Percentiles rank a stretch among this genome's conserved stretches.
Evolutionary conservation across 768 basidiomycete genomes (phyloP).

Genomic region (Calocera viscosa): DNA sequence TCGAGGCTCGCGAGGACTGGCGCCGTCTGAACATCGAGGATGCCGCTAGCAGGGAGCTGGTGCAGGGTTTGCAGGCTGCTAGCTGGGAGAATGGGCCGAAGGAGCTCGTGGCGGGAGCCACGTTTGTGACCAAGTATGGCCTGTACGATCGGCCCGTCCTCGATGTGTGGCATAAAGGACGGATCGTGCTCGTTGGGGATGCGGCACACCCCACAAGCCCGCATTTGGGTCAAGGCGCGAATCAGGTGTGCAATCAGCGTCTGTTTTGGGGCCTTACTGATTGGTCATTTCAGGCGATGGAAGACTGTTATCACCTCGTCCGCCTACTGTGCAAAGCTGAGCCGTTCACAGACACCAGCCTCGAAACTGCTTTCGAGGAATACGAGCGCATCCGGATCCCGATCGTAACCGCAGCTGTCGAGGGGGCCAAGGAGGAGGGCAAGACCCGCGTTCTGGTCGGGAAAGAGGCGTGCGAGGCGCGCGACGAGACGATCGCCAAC

Average conservation of each 20-base stretch:
- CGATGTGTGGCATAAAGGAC: constrained; percentile 32
- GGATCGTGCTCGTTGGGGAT: constrained; percentile 35
- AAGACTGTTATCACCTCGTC: constrained; percentile 31
- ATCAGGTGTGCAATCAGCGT: constrained; percentile 28
- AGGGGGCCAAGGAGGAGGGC: constrained; percentile 27
- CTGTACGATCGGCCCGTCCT: constrained; percentile 36
- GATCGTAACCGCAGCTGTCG: constrained; percentile 29
- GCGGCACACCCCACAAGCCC: constrained; percentile 39
- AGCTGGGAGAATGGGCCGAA: constrained; percentile 20
- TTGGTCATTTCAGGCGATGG: no score
- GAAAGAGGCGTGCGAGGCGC: constrained; percentile 22
- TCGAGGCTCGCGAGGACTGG: constrained; percentile 23
- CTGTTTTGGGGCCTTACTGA: no score
- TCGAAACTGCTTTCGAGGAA: constrained; percentile 26
- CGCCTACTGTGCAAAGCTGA: constrained; percentile 28
- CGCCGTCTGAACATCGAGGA: constrained; percentile 34
- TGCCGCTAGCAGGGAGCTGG: constrained; percentile 15
- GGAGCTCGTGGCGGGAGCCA: constrained; percentile 21
- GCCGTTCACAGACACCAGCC: constrained; percentile 21
- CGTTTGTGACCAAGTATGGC: constrained; percentile 30
- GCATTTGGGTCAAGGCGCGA: constrained; percentile 38
- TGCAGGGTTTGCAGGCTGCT: constrained; percentile 19
- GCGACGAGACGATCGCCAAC: constrained; percentile 23
- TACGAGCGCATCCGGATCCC: constrained; percentile 30
- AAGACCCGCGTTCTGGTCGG: constrained; percentile 29